These are phyloP conservation scores for Thraustochytrium sp. DNA, from an alignment of 352 stramenopile genomes.

Conservation along the genomic window DNA sequence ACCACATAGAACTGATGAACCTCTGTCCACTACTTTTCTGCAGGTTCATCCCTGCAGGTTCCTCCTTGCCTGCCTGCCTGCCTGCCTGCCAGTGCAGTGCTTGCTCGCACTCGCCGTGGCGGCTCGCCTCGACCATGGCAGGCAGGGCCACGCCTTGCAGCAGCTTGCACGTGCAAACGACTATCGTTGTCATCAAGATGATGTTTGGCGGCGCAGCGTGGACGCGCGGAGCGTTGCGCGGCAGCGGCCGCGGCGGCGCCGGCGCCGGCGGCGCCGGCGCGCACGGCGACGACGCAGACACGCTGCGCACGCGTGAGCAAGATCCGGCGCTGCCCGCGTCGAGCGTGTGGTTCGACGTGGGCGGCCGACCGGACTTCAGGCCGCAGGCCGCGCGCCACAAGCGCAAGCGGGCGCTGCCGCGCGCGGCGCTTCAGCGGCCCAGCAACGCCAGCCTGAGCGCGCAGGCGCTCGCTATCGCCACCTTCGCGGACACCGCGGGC, in stretches of 20 bases:
- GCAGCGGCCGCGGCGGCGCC: not conserved
- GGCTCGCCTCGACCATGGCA: too few species aligned
- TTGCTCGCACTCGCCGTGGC: too few species aligned
- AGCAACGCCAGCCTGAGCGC: not conserved
- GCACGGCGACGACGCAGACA: not conserved
- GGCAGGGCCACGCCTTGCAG: too few species aligned
- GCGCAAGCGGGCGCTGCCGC: not conserved
- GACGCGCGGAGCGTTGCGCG: not conserved
- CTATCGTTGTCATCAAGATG: not conserved
- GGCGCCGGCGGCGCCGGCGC: not conserved
- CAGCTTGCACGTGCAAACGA: not conserved
- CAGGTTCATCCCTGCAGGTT: too few species aligned
- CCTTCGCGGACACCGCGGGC: not conserved
- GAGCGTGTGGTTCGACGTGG: not conserved
- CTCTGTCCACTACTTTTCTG: too few species aligned
- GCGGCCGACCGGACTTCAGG: not conserved
- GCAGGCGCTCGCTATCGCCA: not conserved
- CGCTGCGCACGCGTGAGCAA: not conserved
- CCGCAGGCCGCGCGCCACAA: not conserved
- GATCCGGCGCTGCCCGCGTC: not conserved
- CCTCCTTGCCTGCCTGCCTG: too few species aligned
- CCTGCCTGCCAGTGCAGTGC: too few species aligned
- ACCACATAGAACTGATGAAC: too few species aligned
- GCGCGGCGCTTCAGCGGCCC: not conserved
- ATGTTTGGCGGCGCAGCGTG: too few species aligned